These are phyloP conservation scores for Coemansia reversa DNA, from an alignment of 192 early-diverging fungal genomes.

Conservation along the genomic window DNA sequence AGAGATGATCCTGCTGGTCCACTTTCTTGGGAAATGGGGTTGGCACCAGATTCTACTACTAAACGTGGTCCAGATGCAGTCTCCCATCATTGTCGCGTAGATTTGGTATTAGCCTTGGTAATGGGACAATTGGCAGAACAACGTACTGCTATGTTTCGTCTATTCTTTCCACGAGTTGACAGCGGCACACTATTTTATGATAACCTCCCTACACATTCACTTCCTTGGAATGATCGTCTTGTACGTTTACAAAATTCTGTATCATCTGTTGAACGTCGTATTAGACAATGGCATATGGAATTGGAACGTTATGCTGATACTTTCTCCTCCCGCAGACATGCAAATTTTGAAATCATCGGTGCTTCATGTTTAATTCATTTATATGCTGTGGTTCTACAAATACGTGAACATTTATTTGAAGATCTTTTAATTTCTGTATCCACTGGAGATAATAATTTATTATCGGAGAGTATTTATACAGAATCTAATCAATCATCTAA, in stretches of 20 bases:
- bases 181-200: constrained; percentile 51
- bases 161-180: constrained; percentile 53
- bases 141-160: constrained; percentile 48
- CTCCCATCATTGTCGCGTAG: constrained; percentile 39
- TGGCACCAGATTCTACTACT: constrained; percentile 22
- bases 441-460: too few species aligned
- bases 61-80: constrained; percentile 22
- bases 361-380: constrained; percentile 44
- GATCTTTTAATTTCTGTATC: constrained; percentile 20
- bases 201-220: constrained; percentile 48
- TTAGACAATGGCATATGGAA: constrained; percentile 47
- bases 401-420: constrained; percentile 50
- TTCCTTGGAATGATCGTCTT: constrained; percentile 29
- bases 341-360: constrained; percentile 51
- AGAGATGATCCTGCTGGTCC: constrained; percentile 28
- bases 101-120: constrained; percentile 41
- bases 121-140: constrained; percentile 52
- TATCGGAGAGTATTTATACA: too few species aligned
- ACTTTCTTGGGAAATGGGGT: constrained; percentile 48
- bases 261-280: constrained; percentile 29
- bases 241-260: constrained; percentile 21
- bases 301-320: constrained; percentile 43
- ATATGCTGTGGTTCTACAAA: constrained; percentile 46
- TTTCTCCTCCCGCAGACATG: constrained; percentile 48
- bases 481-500: too few species aligned